Conservation (phyloP, 2,329 filamentous ascomycete genomes). For the Neonectria magnoliae region DNA sequence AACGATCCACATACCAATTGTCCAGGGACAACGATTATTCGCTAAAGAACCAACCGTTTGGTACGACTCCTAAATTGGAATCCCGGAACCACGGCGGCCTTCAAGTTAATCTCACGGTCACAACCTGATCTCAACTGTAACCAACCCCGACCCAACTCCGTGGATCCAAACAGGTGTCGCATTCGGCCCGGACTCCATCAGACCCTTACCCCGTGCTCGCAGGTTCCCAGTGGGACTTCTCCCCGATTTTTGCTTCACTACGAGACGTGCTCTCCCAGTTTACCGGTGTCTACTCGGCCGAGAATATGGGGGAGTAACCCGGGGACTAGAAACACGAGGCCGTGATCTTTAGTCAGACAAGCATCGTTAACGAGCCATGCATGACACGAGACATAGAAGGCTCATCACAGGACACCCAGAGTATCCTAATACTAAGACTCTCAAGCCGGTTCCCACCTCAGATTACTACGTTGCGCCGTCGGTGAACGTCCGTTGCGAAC, state of each 20-base stretch:
- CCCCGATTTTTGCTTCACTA: neutral
- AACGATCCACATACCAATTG: neutral
- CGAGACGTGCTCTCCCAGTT: neutral
- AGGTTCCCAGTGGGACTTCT: neutral
- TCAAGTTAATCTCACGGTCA: slow-evolving; percentile 9
- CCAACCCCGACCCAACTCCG: neutral
- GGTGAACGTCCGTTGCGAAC: neutral
- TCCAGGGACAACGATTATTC: neutral
- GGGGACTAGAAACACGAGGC: neutral
- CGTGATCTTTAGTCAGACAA: neutral
- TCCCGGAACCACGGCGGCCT: neutral
- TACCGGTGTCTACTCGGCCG: neutral
- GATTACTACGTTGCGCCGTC: neutral
- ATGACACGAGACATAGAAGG: neutral
- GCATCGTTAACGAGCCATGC: neutral
- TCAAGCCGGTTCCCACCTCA: neutral
- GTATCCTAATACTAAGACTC: neutral
- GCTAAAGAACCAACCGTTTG: neutral
- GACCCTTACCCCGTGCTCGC: neutral
- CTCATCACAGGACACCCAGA: neutral
- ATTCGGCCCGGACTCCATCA: slow-evolving; percentile 19
- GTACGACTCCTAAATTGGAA: neutral
- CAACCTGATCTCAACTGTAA: neutral
- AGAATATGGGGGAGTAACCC: neutral
- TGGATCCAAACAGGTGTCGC: slow-evolving; percentile 2